These are phyloP conservation scores for Leptographium radiaticola DNA, from an alignment of 2,329 filamentous ascomycete species.

Conservation along the genomic window DNA sequence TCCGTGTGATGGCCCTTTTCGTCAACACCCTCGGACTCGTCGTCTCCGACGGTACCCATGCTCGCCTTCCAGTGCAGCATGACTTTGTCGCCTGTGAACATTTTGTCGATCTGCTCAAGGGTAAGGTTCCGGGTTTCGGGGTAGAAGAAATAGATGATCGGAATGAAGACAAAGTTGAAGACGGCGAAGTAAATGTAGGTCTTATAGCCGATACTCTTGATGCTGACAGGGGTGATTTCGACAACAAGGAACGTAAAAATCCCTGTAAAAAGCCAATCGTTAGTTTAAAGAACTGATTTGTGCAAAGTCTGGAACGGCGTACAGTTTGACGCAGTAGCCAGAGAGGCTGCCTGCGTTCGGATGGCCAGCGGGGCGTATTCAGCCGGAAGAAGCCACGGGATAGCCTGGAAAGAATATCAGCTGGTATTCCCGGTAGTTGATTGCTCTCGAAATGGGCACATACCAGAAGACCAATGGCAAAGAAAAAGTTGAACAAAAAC, in stretches of 20 bases:
- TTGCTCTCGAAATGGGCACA: no score
- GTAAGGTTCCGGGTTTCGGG: slow-evolving; percentile 48
- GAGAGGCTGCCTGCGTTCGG: slow-evolving; percentile 43
- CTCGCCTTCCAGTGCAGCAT: no score
- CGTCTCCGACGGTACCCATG: no score
- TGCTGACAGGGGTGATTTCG: slow-evolving; percentile 37
- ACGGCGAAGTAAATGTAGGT: slow-evolving; percentile 33
- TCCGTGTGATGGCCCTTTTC: no score
- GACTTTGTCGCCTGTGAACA: slow-evolving; percentile 8
- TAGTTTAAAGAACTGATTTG: no score
- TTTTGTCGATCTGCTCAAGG: slow-evolving; percentile 51
- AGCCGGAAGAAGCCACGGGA: slow-evolving; percentile 46
- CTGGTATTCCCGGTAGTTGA: no score
- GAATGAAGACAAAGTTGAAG: slow-evolving; percentile 16
- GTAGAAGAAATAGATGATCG: slow-evolving; percentile 31
- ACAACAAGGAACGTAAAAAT: slow-evolving; percentile 53
- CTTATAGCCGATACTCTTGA: slow-evolving; percentile 35
- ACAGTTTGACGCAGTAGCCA: slow-evolving; percentile 41
- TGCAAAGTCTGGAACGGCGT: no score
- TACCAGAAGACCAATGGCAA: slow-evolving; percentile 26
- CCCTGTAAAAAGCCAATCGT: slow-evolving; percentile 10
- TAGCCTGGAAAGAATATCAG: slow-evolving; percentile 24
- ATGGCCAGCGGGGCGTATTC: slow-evolving; percentile 40
- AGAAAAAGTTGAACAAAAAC: slow-evolving; percentile 40
- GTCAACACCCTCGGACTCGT: no score